Conservation (phyloP, 441 rosid species). For the Erysimum cheiri region DNA sequence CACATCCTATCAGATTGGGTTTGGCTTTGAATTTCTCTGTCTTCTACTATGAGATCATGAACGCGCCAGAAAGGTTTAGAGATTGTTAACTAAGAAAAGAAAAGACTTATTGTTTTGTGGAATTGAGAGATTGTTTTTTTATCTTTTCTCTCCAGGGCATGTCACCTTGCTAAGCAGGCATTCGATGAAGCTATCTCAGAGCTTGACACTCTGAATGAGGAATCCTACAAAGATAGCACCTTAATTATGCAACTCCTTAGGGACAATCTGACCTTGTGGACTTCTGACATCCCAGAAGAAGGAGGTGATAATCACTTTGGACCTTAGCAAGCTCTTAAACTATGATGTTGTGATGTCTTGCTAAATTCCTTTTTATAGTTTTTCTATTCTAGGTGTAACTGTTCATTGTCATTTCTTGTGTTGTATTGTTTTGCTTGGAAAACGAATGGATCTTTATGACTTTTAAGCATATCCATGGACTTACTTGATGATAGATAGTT, state of each 20-base stretch:
- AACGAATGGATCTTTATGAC: neutral
- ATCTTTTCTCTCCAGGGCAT: conserved; percentile 38
- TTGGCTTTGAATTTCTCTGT: conserved; percentile 79
- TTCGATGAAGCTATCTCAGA: conserved; percentile 78
- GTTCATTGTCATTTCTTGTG: conserved; percentile 11
- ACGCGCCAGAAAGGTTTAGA: conserved; percentile 57
- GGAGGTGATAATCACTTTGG: conserved; percentile 40
- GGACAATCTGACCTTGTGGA: conserved; percentile 81
- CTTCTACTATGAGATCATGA: conserved; percentile 79
- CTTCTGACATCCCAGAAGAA: conserved; percentile 63
- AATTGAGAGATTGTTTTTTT: conserved; percentile 2
- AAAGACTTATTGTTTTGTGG: neutral
- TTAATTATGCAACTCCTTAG: conserved; percentile 81
- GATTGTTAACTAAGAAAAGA: neutral
- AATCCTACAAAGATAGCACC: conserved; percentile 85
- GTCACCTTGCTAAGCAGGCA: conserved; percentile 57
- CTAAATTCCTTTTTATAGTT: neutral
- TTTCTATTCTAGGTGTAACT: neutral
- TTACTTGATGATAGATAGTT: conserved; percentile 24
- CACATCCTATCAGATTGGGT: conserved; percentile 78
- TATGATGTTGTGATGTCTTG: conserved; percentile 10
- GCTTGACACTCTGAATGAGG: conserved; percentile 76
- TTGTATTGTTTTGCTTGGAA: neutral
- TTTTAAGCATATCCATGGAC: conserved; percentile 12
- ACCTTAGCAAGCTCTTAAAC: conserved; percentile 20